Percentiles rank a stretch among this genome's conserved stretches.
phyloP scores from a whole-genome alignment of 2,329 filamentous ascomycete genomes.

The Parastagonospora avenae region DNA sequence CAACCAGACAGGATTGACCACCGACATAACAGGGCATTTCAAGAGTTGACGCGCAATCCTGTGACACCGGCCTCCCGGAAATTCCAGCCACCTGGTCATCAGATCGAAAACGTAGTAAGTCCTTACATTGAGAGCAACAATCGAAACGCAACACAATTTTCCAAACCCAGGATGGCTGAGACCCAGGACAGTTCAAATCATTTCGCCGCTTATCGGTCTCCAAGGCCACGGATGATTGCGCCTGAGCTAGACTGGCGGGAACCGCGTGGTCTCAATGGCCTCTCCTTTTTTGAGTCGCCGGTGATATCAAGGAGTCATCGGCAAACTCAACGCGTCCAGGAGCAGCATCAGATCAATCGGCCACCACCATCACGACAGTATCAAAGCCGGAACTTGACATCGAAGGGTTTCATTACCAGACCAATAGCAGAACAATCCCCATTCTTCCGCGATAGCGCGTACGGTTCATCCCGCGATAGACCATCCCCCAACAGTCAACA shows the following conservation, averaged over 20 bases:
- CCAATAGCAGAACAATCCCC: conserved; percentile 10
- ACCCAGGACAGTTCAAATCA: conserved; percentile 32
- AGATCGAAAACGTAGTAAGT: conserved; percentile 45
- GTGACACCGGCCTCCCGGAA: conserved; percentile 19
- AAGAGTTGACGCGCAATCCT: conserved; percentile 1
- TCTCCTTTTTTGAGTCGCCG: conserved; percentile 44
- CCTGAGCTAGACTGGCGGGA: conserved; percentile 23
- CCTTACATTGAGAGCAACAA: conserved; percentile 44
- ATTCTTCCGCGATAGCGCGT: conserved; percentile 8
- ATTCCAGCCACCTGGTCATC: conserved; percentile 14
- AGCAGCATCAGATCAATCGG: background rate
- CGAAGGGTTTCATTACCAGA: conserved; percentile 17
- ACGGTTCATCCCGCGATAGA: conserved; percentile 6
- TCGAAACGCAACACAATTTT: conserved; percentile 14
- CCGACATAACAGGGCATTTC: conserved; percentile 8
- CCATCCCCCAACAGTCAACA: conserved; percentile 6
- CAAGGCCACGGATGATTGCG: conserved; percentile 13
- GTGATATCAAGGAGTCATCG: conserved; percentile 24
- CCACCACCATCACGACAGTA: conserved; percentile 3
- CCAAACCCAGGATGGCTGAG: conserved; percentile 29
- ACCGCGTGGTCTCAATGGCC: conserved; percentile 36
- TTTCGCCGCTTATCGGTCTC: conserved; percentile 35
- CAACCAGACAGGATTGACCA: conserved; percentile 6
- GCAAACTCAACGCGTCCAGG: conserved; percentile 7
- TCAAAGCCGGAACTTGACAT: conserved; percentile 13